Evolutionary conservation across 108 stramenopile genomes (phyloP).

Genomic region (Aurantiochytrium sp.): DNA sequence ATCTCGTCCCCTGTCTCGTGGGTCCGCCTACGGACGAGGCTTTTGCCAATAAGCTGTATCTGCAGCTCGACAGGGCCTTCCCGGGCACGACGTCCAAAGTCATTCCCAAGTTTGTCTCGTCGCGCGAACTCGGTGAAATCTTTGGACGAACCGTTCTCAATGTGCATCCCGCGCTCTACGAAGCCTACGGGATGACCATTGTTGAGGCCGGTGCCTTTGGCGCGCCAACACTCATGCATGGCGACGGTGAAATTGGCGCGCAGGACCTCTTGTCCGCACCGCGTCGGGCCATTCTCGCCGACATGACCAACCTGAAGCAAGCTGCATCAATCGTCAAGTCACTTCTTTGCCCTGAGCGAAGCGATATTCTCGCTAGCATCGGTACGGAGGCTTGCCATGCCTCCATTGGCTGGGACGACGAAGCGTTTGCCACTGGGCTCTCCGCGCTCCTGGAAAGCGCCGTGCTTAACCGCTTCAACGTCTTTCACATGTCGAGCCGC

Average conservation of each 20-base stretch:
- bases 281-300: background rate
- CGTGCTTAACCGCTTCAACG: background rate
- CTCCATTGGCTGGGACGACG: background rate
- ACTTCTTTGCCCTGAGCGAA: background rate
- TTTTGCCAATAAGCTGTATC: background rate
- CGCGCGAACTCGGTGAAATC: background rate
- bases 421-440: background rate
- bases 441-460: background rate
- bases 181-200: conserved; percentile 8
- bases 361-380: background rate
- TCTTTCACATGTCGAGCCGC: background rate
- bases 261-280: background rate
- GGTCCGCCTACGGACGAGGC: background rate
- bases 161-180: background rate
- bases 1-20: background rate
- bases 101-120: background rate
- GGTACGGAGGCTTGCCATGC: background rate
- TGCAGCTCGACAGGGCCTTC: background rate
- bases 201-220: conserved; percentile 15
- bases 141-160: background rate
- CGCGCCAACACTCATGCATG: background rate
- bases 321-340: background rate
- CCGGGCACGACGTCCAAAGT: background rate
- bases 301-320: background rate
- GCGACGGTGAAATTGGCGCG: background rate